Base-by-base conservation (phyloP, 176 grass and related monocot species). In the Aegilops tauschii region DNA sequence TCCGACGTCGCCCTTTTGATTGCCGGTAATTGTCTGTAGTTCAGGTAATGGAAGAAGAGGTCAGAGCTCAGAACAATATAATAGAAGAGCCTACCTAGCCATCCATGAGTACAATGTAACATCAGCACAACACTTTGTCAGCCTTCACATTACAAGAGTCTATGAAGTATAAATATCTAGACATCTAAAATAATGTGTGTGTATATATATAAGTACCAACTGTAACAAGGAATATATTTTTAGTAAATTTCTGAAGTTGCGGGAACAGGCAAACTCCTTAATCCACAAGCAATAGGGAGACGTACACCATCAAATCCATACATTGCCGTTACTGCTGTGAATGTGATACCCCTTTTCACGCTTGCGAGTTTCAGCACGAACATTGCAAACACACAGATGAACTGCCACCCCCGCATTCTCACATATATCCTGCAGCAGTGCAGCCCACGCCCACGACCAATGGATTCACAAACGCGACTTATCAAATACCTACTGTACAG, bases 1-100 rank as follows among this genome's bases (percentile, higher is more conserved):
- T 23, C 91, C 92, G 72, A 98, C 90, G 82, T 88, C 93, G 10
- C 65, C 91, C 80, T 92, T 94, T 59, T 98, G 88, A 54, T 77
- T 76, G 36, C 82, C 78, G 25, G 81, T 91, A 65, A 95, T 92
- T 86, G 96, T 90, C 96, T 98, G 90, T 30, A 84, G 32, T 50
- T 34, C 59, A 78, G 58, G 65, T 39, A 90, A 61, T 65, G 28
- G 27, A 36, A 59, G 8, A 37, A 9, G 52, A 12, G 8, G 3
- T 76, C 44, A 52, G 73, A 11, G 52, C 17, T 34, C 42, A 81
- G 59, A 65, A 35, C 18, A 80, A 56, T 54, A 56, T 0, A 79
- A 21, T 36, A 82, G 21, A 86, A 76, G 45, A 58, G 27, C 47
- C 4, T 84, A 65, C 9, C 1, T 4, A 61, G 25, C 28, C 61